These are phyloP conservation scores for Aureobasidium namibiae DNA, from an alignment of 2,329 filamentous ascomycete species.

Conservation along the genomic window DNA sequence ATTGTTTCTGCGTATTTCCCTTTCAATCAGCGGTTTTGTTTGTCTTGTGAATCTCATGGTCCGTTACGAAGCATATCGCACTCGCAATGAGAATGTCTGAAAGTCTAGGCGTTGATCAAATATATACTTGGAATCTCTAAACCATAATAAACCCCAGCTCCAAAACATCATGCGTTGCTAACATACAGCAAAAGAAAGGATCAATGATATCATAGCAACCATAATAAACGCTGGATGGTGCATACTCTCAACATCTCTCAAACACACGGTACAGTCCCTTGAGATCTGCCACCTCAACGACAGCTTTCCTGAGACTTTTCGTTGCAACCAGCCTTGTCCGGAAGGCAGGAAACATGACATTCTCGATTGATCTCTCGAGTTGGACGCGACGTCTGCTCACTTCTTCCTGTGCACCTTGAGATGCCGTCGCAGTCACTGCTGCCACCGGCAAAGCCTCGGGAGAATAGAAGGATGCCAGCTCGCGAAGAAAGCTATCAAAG, in stretches of 20 bases:
- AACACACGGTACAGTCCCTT: constrained; percentile 93
- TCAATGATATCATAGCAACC: neutral
- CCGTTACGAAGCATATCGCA: no score
- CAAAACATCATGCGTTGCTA: neutral
- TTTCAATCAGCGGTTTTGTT: no score
- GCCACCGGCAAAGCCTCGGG: constrained; percentile 66
- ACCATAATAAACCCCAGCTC: no score
- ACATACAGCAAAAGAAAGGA: neutral
- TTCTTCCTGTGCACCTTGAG: constrained; percentile 29
- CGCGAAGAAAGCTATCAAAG: constrained; percentile 75
- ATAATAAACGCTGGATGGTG: neutral
- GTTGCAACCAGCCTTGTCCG: constrained; percentile 77
- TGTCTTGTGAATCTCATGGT: no score
- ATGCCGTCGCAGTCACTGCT: constrained; percentile 41
- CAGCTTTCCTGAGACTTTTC: constrained; percentile 62
- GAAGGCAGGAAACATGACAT: constrained; percentile 84
- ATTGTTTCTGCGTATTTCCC: no score
- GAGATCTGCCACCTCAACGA: constrained; percentile 82
- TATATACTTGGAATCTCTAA: no score
- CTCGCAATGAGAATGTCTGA: neutral
- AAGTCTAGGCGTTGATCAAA: no score
- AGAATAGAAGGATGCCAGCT: constrained; percentile 83
- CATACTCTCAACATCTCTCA: constrained; percentile 64
- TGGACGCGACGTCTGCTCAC: constrained; percentile 43
- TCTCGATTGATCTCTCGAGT: constrained; percentile 68